Evolutionary conservation across 1,284 basidiomycete genomes (phyloP).

Genomic region (Ustilago crameri): DNA sequence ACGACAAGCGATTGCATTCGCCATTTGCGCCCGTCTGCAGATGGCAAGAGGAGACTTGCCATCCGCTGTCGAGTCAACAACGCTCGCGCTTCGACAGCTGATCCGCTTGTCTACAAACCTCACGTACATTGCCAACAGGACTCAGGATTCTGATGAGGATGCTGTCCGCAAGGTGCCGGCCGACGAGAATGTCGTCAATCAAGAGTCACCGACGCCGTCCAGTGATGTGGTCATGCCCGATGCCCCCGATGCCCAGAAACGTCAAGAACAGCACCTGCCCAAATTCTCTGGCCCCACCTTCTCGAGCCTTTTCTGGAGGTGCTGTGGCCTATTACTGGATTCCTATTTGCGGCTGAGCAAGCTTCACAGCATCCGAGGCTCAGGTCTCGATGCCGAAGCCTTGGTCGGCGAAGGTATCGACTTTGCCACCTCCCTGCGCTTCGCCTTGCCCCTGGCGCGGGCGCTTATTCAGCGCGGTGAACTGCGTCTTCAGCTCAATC

Average conservation of each 20-base stretch:
- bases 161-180: background rate
- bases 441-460: constrained; percentile 38
- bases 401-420: constrained; percentile 58
- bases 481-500: constrained; percentile 42
- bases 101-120: constrained; percentile 33
- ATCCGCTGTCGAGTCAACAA: constrained; percentile 34
- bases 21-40: constrained; percentile 26
- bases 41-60: constrained; percentile 34
- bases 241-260: background rate
- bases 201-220: constrained; percentile 8
- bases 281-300: constrained; percentile 30
- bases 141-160: constrained; percentile 14
- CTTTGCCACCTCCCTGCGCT: constrained; percentile 38
- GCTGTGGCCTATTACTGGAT: constrained; percentile 24
- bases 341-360: constrained; percentile 42
- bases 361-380: constrained; percentile 57
- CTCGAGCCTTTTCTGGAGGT: constrained; percentile 39
- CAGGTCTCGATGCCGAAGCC: constrained; percentile 56
- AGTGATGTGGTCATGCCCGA: constrained; percentile 29
- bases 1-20: constrained; percentile 38
- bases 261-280: constrained; percentile 20
- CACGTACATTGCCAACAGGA: constrained; percentile 15
- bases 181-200: background rate
- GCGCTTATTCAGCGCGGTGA: constrained; percentile 54
- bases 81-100: constrained; percentile 29